Evolutionary conservation across 2,329 filamentous ascomycete species (phyloP).

Genomic region (Fusarium ramigenum): DNA sequence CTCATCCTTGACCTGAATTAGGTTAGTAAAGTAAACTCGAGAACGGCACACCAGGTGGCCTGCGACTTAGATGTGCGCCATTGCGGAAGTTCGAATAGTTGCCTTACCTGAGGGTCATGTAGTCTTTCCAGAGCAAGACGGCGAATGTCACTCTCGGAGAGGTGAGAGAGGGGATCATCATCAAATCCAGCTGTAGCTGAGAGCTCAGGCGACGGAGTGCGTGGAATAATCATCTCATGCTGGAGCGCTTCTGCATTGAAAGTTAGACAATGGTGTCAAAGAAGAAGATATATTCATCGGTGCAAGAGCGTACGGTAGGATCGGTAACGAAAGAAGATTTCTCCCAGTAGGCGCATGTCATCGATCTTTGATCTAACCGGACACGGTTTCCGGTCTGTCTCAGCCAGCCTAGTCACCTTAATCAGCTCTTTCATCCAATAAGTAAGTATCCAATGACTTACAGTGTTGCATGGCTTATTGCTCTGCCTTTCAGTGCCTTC

Average conservation of each 20-base stretch:
- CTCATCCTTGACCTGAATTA: not conserved
- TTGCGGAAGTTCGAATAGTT: rapidly evolving
- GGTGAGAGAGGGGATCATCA: not conserved
- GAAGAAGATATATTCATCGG: not conserved
- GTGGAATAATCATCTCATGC: constrained; percentile 37
- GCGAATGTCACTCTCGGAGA: constrained; percentile 32
- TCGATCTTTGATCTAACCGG: not conserved
- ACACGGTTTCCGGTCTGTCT: not conserved
- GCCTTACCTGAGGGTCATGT: constrained; percentile 18
- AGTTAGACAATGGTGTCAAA: not conserved
- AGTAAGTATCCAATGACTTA: not conserved
- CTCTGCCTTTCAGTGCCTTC: constrained; percentile 42
- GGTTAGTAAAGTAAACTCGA: not conserved
- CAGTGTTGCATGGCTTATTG: constrained; percentile 37
- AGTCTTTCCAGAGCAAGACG: constrained; percentile 34
- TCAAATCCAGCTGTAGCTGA: not conserved
- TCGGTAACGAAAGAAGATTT: constrained; percentile 34
- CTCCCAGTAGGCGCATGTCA: not conserved
- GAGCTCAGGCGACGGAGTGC: constrained; percentile 1
- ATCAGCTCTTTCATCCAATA: not conserved
- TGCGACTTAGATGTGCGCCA: rapidly evolving
- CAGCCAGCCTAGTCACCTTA: not conserved
- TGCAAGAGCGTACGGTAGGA: constrained; percentile 27
- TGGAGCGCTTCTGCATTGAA: constrained; percentile 30
- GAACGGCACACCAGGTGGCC: not conserved